These are phyloP conservation scores for Allium sativum DNA, from an alignment of 106 monocot species.

Conservation along the genomic window DNA sequence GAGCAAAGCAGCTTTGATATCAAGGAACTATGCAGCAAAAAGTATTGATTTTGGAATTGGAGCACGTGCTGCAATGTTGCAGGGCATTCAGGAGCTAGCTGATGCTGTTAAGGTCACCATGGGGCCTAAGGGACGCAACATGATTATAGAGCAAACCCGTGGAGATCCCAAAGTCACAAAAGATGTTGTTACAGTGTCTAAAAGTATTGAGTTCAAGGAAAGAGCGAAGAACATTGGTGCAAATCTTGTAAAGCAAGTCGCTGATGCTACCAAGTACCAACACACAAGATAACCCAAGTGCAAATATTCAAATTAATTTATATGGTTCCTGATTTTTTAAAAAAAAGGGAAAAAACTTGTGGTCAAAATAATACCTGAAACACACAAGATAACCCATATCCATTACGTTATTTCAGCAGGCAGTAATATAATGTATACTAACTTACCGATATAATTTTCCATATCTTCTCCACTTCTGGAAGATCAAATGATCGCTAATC, in stretches of 20 bases:
- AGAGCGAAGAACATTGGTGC: slow-evolving; percentile 67
- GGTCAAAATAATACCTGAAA: too few relatives aligned
- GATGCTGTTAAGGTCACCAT: slow-evolving; percentile 41
- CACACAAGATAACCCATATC: too few relatives aligned
- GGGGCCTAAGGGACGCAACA: slow-evolving; percentile 49
- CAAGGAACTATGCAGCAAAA: slow-evolving; percentile 75
- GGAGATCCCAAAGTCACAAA: slow-evolving; percentile 65
- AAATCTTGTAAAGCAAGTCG: slow-evolving; percentile 55
- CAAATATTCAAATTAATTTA: too few relatives aligned
- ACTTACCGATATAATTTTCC: too few relatives aligned
- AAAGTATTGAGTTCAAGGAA: slow-evolving; percentile 68
- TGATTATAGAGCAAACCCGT: slow-evolving; percentile 51
- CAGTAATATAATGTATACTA: too few relatives aligned
- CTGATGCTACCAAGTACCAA: slow-evolving; percentile 50
- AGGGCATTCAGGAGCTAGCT: slow-evolving; percentile 74
- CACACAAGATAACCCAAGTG: too few relatives aligned
- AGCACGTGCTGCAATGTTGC: slow-evolving; percentile 70
- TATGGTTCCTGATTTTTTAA: too few relatives aligned
- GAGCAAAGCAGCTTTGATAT: slow-evolving; percentile 12
- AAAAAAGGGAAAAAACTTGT: too few relatives aligned
- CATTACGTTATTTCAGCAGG: too few relatives aligned
- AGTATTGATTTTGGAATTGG: slow-evolving; percentile 74
- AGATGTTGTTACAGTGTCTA: slow-evolving; percentile 76
- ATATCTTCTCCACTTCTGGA: too few relatives aligned
- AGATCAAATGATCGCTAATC: too few relatives aligned